Evolutionary conservation across 805 yeast species (phyloP).

Genomic region (Starmera dryadoides): DNA sequence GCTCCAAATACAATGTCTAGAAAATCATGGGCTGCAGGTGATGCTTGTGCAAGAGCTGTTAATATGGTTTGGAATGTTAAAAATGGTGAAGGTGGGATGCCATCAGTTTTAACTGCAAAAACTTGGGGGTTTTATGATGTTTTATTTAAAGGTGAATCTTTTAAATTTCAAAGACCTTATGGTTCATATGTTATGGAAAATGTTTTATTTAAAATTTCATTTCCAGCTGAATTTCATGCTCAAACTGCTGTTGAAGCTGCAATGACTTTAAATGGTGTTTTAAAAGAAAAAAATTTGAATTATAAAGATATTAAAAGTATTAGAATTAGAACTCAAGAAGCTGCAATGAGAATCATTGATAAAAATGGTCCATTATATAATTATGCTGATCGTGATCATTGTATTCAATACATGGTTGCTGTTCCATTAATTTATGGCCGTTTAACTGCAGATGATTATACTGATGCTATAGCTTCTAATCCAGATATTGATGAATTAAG

Average conservation of each 20-base stretch:
- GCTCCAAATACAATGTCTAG: constrained; percentile 59
- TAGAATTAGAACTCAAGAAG: constrained; percentile 51
- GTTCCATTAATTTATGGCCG: constrained; percentile 48
- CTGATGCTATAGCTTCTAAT: constrained; percentile 41
- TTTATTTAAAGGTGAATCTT: constrained; percentile 43
- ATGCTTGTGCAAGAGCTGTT: constrained; percentile 53
- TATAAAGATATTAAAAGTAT: constrained; percentile 41
- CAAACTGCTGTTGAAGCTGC: constrained; percentile 61
- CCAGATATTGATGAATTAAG: constrained; percentile 47
- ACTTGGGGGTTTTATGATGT: constrained; percentile 64
- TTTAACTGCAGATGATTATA: constrained; percentile 50
- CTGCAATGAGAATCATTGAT: constrained; percentile 54
- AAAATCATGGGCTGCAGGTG: constrained; percentile 66
- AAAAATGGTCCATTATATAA: constrained; percentile 53
- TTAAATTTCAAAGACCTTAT: constrained; percentile 45
- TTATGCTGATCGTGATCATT: constrained; percentile 60
- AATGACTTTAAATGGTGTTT: constrained; percentile 30
- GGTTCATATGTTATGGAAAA: constrained; percentile 60
- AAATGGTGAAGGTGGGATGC: constrained; percentile 48
- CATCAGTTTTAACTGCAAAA: constrained; percentile 47
- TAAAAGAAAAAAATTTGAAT: constrained; percentile 33
- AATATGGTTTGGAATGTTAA: constrained; percentile 45
- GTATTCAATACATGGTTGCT: constrained; percentile 59
- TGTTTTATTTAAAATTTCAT: constrained; percentile 52
- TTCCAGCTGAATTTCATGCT: constrained; percentile 62